Base-by-base conservation (phyloP, 106 monocot genomes). In the Apostasia shenzhenica region DNA sequence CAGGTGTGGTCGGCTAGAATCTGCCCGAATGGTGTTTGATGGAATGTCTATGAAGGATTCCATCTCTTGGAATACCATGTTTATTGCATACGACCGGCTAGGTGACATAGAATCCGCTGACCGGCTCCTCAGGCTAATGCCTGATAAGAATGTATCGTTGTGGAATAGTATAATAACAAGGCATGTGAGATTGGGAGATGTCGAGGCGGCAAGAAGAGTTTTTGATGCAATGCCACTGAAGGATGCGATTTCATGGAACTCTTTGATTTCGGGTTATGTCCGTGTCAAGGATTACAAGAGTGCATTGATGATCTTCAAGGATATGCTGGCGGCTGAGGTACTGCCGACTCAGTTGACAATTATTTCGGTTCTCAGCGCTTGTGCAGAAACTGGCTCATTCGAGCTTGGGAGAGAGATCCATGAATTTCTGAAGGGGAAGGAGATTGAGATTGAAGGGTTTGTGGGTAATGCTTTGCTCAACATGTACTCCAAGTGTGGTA, bases 401-500 rank as follows among this genome's bases (percentile, higher is more conserved):
- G 78, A 69, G 45, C 54, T 81, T 12, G 86, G 83, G 2, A 61
- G 53, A 8, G 72, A 66, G 54, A 69, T 88, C 8, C 88, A 93
- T 66, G 54, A 10, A 2, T 75, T 69, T 58, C 69, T 88, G 50
- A 81, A 61, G 44, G 63, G 67, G 6, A 79, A 70, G 11, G 66
- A 67, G 11, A 41, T 86, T 14, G 71, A 66, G 69, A 67, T 81
- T 57, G 83, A 88, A 55, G 88, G 88, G 13, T 83, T 83, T 59
- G 64, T 93, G 46, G 88, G 85, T 7, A 93, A 79, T 59, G 79
- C 85, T 40, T 69, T 93, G 46, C 37, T 93, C 50, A 84, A 86
- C 57, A 86, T 89, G 86, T 93, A 89, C 67, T 83, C 86, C 48
- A 93, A 93, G 62, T 89, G 86, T 12, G 85, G 93, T 1, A 48